Conservation (phyloP, 352 stramenopile genomes). For the Blastocystis sp. region DNA sequence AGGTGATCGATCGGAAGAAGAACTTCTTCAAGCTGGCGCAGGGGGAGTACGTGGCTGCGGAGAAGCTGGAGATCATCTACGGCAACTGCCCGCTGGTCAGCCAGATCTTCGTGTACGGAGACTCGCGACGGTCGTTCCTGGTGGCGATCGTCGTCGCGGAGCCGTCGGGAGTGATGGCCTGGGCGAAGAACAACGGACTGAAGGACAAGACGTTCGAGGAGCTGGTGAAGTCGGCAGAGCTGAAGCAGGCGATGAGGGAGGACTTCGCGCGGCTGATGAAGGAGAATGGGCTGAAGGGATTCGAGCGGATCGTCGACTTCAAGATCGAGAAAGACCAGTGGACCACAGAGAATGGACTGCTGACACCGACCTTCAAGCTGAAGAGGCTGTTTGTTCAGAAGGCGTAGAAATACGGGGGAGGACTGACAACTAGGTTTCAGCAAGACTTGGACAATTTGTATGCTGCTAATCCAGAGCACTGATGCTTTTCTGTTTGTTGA, state of each 20-base stretch:
- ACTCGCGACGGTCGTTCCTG: slow-evolving; percentile 72
- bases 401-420: not conserved
- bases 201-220: slow-evolving; percentile 59
- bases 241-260: slow-evolving; percentile 46
- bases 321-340: slow-evolving; percentile 69
- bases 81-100: slow-evolving; percentile 70
- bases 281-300: slow-evolving; percentile 69
- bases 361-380: slow-evolving; percentile 76
- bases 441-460: slow-evolving; percentile 2
- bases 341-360: slow-evolving; percentile 69
- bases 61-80: slow-evolving; percentile 74
- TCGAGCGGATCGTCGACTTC: slow-evolving; percentile 71
- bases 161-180: slow-evolving; percentile 68
- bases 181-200: slow-evolving; percentile 65
- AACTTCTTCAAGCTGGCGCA: slow-evolving; percentile 80
- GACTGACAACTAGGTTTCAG: slow-evolving; percentile 20
- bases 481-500: not conserved
- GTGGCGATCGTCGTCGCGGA: slow-evolving; percentile 72
- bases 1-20: slow-evolving; percentile 77
- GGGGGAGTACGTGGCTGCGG: slow-evolving; percentile 73
- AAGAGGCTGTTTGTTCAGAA: slow-evolving; percentile 19
- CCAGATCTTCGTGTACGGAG: slow-evolving; percentile 74
- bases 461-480: slow-evolving; percentile 42
- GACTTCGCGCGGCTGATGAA: slow-evolving; percentile 69
- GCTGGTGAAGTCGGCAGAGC: not conserved